Percentiles rank a stretch among this genome's conserved stretches.
These are phyloP conservation scores for Candida tetrigidarum DNA, from an alignment of 1,139 yeast species.

Conservation along the genomic window DNA sequence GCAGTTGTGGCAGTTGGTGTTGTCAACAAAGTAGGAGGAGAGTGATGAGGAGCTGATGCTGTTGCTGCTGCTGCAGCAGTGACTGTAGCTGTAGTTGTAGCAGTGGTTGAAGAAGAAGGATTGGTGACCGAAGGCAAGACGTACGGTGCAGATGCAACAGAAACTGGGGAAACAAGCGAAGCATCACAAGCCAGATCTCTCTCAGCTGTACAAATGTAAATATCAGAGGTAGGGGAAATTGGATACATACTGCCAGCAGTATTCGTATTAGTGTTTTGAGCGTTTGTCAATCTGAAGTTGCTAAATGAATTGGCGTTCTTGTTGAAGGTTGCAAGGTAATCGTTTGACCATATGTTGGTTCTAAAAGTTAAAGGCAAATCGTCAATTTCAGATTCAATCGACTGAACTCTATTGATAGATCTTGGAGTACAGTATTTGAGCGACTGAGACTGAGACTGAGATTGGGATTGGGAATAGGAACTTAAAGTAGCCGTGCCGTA, in stretches of 20 bases:
- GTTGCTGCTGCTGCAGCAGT: not conserved
- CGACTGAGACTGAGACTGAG: not conserved
- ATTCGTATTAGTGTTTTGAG: not conserved
- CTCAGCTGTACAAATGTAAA: not conserved
- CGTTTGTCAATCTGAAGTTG: constrained; percentile 2
- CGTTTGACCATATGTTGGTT: constrained; percentile 29
- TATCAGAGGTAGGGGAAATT: constrained; percentile 1
- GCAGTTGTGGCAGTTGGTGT: too few species aligned
- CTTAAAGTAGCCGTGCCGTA: constrained; percentile 2
- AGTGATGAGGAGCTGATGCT: too few species aligned
- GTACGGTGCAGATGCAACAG: not conserved
- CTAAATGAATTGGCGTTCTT: constrained; percentile 4
- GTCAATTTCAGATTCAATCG: constrained; percentile 21
- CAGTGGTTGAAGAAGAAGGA: too few species aligned
- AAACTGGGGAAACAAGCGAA: not conserved
- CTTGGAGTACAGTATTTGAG: constrained; percentile 21
- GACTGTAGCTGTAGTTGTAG: not conserved
- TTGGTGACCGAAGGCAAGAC: constrained; percentile 1
- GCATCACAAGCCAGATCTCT: not conserved
- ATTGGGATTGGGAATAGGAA: not conserved
- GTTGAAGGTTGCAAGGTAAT: constrained; percentile 1
- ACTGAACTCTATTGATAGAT: constrained; percentile 25
- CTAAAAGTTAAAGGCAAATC: constrained; percentile 17
- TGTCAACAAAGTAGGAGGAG: too few species aligned
- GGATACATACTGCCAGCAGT: not conserved